Evolutionary conservation across 108 stramenopile genomes (phyloP).

Genomic region (Skeletonema grethae): DNA sequence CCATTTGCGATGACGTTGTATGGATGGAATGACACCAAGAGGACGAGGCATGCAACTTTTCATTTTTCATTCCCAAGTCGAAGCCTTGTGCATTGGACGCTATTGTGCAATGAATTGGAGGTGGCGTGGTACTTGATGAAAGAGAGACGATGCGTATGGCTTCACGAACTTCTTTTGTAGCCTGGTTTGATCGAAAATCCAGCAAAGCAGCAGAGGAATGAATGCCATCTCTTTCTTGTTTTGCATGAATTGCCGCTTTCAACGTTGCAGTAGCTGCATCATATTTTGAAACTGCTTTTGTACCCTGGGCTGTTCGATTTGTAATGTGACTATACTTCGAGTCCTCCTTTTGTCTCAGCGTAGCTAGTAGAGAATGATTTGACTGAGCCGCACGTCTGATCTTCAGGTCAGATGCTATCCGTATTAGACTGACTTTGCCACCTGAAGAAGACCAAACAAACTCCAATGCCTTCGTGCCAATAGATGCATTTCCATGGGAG

Average conservation of each 20-base stretch:
- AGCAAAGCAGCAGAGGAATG: conserved; percentile 1
- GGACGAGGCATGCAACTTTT: background rate
- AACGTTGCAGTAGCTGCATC: background rate
- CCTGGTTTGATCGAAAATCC: conserved; percentile 10
- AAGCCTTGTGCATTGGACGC: conserved; percentile 10
- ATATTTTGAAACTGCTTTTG: background rate
- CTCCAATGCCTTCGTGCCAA: background rate
- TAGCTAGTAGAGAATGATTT: background rate
- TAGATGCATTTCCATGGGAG: background rate
- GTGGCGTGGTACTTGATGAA: conserved; percentile 4
- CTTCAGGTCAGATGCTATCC: background rate
- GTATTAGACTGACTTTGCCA: background rate
- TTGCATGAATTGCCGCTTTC: background rate
- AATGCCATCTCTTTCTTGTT: background rate
- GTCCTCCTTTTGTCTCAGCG: background rate
- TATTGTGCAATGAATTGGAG: conserved; percentile 18
- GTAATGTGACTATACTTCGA: background rate
- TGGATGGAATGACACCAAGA: conserved; percentile 20
- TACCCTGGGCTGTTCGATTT: background rate
- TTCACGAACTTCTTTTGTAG: conserved; percentile 25
- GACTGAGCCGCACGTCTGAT: background rate
- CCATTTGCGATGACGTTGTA: conserved; percentile 19
- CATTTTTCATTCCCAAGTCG: background rate
- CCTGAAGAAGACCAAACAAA: background rate
- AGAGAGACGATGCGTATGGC: conserved; percentile 14